Evolutionary conservation across 2,329 filamentous ascomycete genomes (phyloP).

Genomic region (Clonostachys sp.): DNA sequence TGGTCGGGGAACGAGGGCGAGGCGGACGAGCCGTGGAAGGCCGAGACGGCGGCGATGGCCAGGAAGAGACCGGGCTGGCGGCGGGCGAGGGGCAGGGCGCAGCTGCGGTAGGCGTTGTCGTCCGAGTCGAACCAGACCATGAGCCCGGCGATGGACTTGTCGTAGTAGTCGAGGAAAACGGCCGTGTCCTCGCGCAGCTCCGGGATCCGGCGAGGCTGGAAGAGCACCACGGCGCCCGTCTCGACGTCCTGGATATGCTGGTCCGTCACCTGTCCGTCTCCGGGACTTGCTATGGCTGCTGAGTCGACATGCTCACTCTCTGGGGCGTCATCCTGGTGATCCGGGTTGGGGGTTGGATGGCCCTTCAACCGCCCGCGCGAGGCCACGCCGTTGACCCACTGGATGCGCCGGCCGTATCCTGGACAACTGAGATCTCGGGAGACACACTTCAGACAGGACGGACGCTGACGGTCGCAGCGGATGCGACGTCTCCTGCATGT

Average conservation of each 20-base stretch:
- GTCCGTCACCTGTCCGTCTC: background rate
- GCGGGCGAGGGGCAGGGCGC: background rate
- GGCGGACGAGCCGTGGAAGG: background rate
- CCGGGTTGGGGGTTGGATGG: too few species aligned
- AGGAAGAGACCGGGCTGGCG: background rate
- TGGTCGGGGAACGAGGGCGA: too few species aligned
- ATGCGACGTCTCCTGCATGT: conserved; percentile 1
- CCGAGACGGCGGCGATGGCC: background rate
- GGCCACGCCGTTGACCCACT: too few species aligned
- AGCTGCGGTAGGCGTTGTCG: background rate
- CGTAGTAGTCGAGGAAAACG: background rate
- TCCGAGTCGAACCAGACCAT: background rate
- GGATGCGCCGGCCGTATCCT: too few species aligned
- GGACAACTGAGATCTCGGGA: too few species aligned
- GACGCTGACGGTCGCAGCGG: background rate
- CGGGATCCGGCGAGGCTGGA: too few species aligned
- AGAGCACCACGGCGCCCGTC: too few species aligned
- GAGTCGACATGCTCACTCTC: too few species aligned
- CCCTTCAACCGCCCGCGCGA: too few species aligned
- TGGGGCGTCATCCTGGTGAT: too few species aligned
- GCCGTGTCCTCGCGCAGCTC: too few species aligned
- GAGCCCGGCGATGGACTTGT: background rate
- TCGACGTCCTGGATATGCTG: too few species aligned
- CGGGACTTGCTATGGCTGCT: background rate
- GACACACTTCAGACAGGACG: background rate